Conservation (phyloP, 495 filamentous ascomycete species). For the Aspergillus steynii region DNA sequence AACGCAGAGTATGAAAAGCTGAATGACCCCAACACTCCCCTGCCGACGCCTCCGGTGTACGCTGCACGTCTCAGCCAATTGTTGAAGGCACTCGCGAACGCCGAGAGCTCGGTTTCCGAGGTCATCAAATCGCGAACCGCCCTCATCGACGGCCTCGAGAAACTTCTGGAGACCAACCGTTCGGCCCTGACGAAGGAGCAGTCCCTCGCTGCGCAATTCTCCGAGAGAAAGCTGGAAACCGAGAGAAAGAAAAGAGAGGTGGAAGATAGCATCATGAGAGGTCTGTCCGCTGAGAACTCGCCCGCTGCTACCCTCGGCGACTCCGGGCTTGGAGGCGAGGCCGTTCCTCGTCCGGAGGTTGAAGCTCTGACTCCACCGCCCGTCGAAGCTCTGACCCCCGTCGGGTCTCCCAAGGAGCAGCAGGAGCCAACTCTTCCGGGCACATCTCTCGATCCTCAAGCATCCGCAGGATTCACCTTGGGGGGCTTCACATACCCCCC, state of each 20-base stretch:
- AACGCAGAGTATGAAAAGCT: conserved; percentile 80
- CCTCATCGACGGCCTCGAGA: conserved; percentile 79
- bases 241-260: conserved; percentile 82
- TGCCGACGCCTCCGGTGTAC: conserved; percentile 81
- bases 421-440: conserved; percentile 24
- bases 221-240: conserved; percentile 60
- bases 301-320: conserved; percentile 41
- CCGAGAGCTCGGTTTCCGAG: conserved; percentile 88
- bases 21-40: conserved; percentile 61
- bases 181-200: conserved; percentile 68
- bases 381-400: conserved; percentile 49
- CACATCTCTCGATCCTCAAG: conserved; percentile 26
- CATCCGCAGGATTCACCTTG: conserved; percentile 29
- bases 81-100: conserved; percentile 81
- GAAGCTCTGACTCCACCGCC: conserved; percentile 83
- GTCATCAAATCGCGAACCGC: conserved; percentile 82
- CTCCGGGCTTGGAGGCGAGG: conserved; percentile 42
- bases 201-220: conserved; percentile 56
- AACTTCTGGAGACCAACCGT: conserved; percentile 74
- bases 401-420: conserved; percentile 42
- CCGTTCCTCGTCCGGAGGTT: conserved; percentile 68
- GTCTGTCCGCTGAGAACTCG: conserved; percentile 56
- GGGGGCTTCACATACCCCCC: conserved; percentile 35
- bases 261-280: conserved; percentile 83
- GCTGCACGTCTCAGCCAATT: conserved; percentile 86